Evolutionary conservation across 495 filamentous ascomycete genomes (phyloP).

Genomic region (Bathelium albidoporum): DNA sequence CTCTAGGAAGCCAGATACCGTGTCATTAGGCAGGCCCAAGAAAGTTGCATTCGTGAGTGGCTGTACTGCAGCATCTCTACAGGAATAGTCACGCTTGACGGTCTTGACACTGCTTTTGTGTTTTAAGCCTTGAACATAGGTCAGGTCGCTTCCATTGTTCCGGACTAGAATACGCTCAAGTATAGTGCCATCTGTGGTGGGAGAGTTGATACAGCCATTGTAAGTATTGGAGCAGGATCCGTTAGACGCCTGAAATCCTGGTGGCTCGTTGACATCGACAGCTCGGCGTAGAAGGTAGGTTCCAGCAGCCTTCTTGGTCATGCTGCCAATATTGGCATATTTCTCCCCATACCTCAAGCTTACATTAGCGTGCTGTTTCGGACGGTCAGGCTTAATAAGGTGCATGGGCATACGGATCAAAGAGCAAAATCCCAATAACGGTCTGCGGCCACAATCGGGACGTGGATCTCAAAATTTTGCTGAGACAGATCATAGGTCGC

Average conservation of each 20-base stretch:
- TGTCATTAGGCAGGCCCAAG: neutral
- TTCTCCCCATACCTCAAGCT: constrained; percentile 7
- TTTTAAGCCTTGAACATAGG: neutral
- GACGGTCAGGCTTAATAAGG: neutral
- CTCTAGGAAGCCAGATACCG: neutral
- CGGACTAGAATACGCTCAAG: constrained; percentile 1
- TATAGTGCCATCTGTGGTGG: constrained; percentile 9
- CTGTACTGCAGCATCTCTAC: neutral
- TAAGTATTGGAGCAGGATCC: neutral
- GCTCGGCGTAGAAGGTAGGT: constrained; percentile 5
- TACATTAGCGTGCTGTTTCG: neutral
- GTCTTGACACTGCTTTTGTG: neutral
- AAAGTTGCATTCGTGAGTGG: neutral
- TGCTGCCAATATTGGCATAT: constrained; percentile 14
- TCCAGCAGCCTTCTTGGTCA: constrained; percentile 1
- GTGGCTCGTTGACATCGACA: neutral
- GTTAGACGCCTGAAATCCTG: neutral
- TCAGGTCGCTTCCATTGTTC: neutral
- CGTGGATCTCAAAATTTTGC: constrained; percentile 11
- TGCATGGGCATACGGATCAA: constrained; percentile 12
- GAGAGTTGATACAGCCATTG: constrained; percentile 4
- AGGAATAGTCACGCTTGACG: neutral
- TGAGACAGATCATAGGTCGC: constrained; percentile 8
- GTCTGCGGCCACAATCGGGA: constrained; percentile 6
- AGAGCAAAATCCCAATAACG: constrained; percentile 10